These are phyloP conservation scores for Cadophora sp. DNA, from an alignment of 2,329 filamentous ascomycete genomes.

Conservation along the genomic window DNA sequence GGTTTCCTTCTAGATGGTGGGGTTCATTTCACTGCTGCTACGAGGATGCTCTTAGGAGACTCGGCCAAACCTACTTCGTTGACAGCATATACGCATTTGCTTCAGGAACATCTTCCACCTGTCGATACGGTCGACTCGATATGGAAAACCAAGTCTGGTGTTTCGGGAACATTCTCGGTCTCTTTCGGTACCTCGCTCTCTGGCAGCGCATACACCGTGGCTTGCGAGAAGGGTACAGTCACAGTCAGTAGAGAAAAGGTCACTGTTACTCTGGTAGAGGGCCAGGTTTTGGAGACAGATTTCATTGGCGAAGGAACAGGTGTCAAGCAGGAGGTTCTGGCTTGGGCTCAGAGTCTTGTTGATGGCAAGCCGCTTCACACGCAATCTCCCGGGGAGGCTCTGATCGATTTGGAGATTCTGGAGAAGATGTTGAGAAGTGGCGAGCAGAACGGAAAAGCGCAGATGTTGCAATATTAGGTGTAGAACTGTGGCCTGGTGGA, in stretches of 20 bases:
- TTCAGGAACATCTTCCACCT: slow-evolving; percentile 42
- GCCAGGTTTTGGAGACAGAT: slow-evolving; percentile 36
- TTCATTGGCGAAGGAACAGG: slow-evolving; percentile 41
- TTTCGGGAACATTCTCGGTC: slow-evolving; percentile 42
- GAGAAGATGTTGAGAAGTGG: slow-evolving; percentile 28
- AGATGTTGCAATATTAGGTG: slow-evolving; percentile 19
- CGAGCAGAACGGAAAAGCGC: slow-evolving; percentile 20
- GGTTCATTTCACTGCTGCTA: slow-evolving; percentile 72
- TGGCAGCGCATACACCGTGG: slow-evolving; percentile 41
- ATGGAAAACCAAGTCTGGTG: slow-evolving; percentile 43
- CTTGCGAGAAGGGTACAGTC: slow-evolving; percentile 44
- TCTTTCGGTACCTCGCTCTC: slow-evolving; percentile 43
- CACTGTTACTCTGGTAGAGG: slow-evolving; percentile 39
- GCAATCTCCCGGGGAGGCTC: slow-evolving; percentile 26
- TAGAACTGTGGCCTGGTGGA: not conserved
- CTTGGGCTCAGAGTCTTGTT: slow-evolving; percentile 41
- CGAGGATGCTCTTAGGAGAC: slow-evolving; percentile 62
- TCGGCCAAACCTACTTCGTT: slow-evolving; percentile 35
- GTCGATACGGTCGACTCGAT: slow-evolving; percentile 44
- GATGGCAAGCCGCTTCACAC: slow-evolving; percentile 35
- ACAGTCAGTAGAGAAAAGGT: slow-evolving; percentile 36
- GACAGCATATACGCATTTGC: slow-evolving; percentile 39
- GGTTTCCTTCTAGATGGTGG: slow-evolving; percentile 80
- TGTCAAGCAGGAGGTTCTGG: slow-evolving; percentile 42
- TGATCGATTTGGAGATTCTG: slow-evolving; percentile 26